A percentile compares a stretch with the other conserved stretches of the same genome.
Conservation (phyloP, 352 stramenopile genomes). For the Phytophthora hybrid region DNA sequence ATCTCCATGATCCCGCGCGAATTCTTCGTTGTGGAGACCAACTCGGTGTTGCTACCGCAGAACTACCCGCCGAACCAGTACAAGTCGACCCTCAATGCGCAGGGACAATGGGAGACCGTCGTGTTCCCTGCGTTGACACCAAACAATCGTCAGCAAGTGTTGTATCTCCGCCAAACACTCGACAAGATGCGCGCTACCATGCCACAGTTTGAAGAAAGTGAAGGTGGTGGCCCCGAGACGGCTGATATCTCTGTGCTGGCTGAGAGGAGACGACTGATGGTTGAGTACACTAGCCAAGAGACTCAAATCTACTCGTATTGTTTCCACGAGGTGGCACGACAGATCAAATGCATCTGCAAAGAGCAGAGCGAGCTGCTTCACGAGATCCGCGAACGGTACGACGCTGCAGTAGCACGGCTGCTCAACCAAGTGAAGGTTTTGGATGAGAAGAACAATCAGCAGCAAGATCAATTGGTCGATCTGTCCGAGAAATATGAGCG, state of each 20-base stretch:
- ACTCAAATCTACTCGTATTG: conserved; percentile 74
- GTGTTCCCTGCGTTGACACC: conserved; percentile 77
- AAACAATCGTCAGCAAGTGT: conserved; percentile 73
- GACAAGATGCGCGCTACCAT: conserved; percentile 53
- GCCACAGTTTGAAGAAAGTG: conserved; percentile 28
- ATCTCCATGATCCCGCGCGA: conserved; percentile 74
- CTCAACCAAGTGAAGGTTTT: conserved; percentile 32
- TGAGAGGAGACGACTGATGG: conserved; percentile 34
- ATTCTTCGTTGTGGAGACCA: conserved; percentile 83
- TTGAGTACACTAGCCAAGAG: conserved; percentile 67
- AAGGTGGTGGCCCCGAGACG: conserved; percentile 4
- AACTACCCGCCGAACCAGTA: conserved; percentile 70
- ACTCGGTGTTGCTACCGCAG: conserved; percentile 56
- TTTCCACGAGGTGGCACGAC: conserved; percentile 78
- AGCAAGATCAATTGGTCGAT: conserved; percentile 37
- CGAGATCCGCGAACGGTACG: conserved; percentile 67
- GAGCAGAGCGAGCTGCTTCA: conserved; percentile 77
- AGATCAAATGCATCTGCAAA: conserved; percentile 81
- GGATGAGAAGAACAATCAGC: conserved; percentile 32
- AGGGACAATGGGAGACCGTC: conserved; percentile 70
- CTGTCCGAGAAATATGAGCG: conserved; percentile 21
- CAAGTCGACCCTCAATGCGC: conserved; percentile 55
- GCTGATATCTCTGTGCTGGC: conserved; percentile 4
- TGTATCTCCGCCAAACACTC: conserved; percentile 71
- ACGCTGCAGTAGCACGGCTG: conserved; percentile 42